Evolutionary conservation across 768 basidiomycete genomes (phyloP), one percentile per base, ranked within the genome.

Genomic region (Vararia minispora): DNA sequence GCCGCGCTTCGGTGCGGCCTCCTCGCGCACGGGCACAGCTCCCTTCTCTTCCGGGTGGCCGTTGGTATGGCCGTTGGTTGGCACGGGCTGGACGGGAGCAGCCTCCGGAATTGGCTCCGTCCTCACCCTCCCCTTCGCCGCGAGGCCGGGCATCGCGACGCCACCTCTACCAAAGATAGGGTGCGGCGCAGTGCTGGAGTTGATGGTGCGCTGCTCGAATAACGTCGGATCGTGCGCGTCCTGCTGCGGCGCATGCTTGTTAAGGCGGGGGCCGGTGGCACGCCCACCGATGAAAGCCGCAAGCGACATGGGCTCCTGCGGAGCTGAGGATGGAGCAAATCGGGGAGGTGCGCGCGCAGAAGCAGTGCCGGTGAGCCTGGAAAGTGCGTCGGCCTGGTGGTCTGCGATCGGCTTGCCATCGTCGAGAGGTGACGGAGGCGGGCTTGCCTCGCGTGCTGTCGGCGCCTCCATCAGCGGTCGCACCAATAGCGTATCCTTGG

Each of bases 251-350:
- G 76, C 74, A 49, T 76, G 83, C 41, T 66, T 72, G 45, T 71
- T 86, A 29, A 89, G 66, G 26, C 79, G 68, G 3, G 84, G 84
- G 17, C 83, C 86, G 29, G 74, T 69, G 11, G 78, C 84, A 20
- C 66, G 72, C 6, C 86, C 84, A 26, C 86, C 86, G 47, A 88
- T 88, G 54, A 88, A 85, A 2, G 79, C 71, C 0, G 86, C 85
- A 20, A 88, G 68, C 2, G 86, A 89, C 7, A 81, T 75, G 9
- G 75, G 63, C 28, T 70, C 63, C 3, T 66, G 44, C 36, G 35
- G 22, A 13, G 47, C 30, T 34, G 25, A 28, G 14, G 42, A 37
- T 16, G 40, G 14, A n/a, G n/a, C n/a, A n/a, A n/a, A n/a, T n/a
- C n/a, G n/a, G 11, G 33, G 39, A 16, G 21, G 13, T 18, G 35